Conservation (phyloP, 441 rosid species). For the Melastoma candidum region DNA sequence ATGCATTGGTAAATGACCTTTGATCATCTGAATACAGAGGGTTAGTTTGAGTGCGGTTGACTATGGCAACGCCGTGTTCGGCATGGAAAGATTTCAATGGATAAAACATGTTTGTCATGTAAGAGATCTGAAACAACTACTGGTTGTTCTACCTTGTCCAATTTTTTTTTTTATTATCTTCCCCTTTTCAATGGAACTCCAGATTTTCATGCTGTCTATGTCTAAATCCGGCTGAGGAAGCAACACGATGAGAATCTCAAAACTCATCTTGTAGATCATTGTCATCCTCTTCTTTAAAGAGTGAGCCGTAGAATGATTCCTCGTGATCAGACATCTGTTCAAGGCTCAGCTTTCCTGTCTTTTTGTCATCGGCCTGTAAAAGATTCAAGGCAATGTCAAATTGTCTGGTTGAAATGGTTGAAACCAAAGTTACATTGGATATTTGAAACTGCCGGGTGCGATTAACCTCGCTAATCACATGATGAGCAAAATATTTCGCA, state of each 20-base stretch:
- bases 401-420: no score
- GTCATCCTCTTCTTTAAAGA: conserved; percentile 27
- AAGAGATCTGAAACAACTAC: no score
- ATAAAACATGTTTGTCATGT: no score
- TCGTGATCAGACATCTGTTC: conserved; percentile 54
- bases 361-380: conserved; percentile 51
- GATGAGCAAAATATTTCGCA: conserved; percentile 44
- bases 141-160: no score
- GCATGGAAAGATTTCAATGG: no score
- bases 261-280: conserved; percentile 47
- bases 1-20: no score
- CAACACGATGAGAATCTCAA: conserved; percentile 4
- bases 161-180: no score
- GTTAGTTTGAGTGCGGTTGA: no score
- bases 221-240: neutral
- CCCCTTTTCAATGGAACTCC: no score
- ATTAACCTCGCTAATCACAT: conserved; percentile 41
- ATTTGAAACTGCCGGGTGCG: neutral
- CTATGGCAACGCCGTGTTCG: no score
- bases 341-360: conserved; percentile 40
- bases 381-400: no score
- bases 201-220: neutral
- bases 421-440: neutral
- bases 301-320: conserved; percentile 37
- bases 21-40: no score